These are phyloP conservation scores for Talaromyces rugulosus DNA, from an alignment of 2,329 filamentous ascomycete genomes.

Conservation along the genomic window DNA sequence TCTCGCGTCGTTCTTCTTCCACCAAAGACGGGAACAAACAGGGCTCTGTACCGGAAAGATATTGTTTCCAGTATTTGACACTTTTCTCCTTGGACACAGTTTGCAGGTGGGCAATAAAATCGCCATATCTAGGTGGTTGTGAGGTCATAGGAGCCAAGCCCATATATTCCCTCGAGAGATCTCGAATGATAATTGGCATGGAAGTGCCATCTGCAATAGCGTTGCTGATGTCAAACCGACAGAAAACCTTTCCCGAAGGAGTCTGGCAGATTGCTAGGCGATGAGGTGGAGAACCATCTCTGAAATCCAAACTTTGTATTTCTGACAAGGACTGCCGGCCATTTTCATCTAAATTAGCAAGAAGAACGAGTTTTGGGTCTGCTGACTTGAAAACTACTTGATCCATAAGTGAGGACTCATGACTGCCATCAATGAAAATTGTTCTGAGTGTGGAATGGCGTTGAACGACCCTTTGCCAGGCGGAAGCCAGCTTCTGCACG, in stretches of 20 bases:
- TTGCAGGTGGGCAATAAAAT: slow-evolving; percentile 21
- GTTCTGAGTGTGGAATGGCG: slow-evolving; percentile 16
- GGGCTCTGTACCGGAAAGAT: slow-evolving; percentile 42
- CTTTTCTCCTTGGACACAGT: slow-evolving; percentile 26
- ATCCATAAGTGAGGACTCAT: slow-evolving; percentile 13
- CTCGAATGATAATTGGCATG: slow-evolving; percentile 38
- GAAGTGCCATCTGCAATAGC: slow-evolving; percentile 44
- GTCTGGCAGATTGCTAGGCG: slow-evolving; percentile 34
- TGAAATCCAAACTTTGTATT: slow-evolving; percentile 3
- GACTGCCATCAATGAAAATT: slow-evolving; percentile 13
- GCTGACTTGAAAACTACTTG: slow-evolving; percentile 12
- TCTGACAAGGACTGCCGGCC: not conserved
- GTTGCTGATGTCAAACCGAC: slow-evolving; percentile 44
- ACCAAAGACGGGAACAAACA: slow-evolving; percentile 41
- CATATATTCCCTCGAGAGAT: slow-evolving; percentile 35
- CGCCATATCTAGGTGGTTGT: slow-evolving; percentile 8
- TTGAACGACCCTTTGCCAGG: slow-evolving; percentile 17
- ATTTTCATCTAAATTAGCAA: not conserved
- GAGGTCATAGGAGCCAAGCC: not conserved
- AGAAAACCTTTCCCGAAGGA: slow-evolving; percentile 25
- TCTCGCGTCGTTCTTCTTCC: slow-evolving; percentile 6
- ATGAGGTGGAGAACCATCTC: slow-evolving; percentile 30
- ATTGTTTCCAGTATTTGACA: slow-evolving; percentile 43
- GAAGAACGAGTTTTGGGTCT: not conserved
- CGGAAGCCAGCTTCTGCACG: slow-evolving; percentile 11